Base-by-base conservation (phyloP, 108 stramenopile genomes). In the Skeletonema grethae region DNA sequence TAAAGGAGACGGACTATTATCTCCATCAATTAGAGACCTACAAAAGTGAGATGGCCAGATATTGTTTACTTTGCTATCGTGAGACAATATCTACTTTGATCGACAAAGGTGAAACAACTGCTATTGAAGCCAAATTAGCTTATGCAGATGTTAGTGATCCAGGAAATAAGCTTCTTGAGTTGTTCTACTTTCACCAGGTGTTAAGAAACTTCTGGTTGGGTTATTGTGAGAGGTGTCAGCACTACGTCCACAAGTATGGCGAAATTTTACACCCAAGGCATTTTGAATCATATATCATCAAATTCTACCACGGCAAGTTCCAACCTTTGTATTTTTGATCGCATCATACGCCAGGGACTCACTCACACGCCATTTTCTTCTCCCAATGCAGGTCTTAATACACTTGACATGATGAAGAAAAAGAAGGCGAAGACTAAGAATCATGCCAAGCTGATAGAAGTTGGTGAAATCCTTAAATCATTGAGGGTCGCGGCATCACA, bases 21-120 rank as follows among this genome's bases (percentile, higher is more conserved):
- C 46, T 48, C 2, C n/a, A 16, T 16, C 46, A 18, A 18, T 48
- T 48, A 4, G 46, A 18, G 18, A 18, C n/a, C 11, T 48, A 48
- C 46, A 48, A 48, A 5, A n/a, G 7, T 6, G 16, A n/a, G 46
- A 18, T 18, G 46, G 18, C 46, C 9, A n/a, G 6, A 5, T 18
- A 48, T 15, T 30, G 5, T 31, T 9, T 60, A 5, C 12, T 34
- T 5, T 20, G n/a, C 9, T 34, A 24, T 34, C 59, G 59, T 35
- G 59, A 60, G 35, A 60, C 59, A 30, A n/a, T 60, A 16, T 35
- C 34, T 20, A 15, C 35, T 29, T 7, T 60, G 34, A 60, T 60
- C n/a, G 59, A 60, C 22, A 60, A 7, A 24, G 59, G 59, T n/a
- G 4, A 8, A 24, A 7, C 59, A 16, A 34, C 59, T 20, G 25